Percentiles rank a stretch among this genome's conserved stretches.
Evolutionary conservation across 306 rosid genomes (phyloP).

Genomic region (Pterocarpus santalinus): DNA sequence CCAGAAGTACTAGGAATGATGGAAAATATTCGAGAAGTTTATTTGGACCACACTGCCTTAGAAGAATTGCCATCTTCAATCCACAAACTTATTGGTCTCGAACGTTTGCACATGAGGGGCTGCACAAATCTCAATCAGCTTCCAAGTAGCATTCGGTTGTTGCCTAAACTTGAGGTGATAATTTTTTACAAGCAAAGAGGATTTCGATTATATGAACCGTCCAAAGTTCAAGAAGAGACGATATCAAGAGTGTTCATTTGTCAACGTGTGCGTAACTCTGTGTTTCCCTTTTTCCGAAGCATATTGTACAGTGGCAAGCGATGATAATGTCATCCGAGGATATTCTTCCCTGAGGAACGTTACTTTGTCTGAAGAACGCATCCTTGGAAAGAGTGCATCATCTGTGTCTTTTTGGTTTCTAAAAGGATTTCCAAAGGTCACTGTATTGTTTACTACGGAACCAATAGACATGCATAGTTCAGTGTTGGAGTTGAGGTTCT

Average conservation of each 20-base stretch:
- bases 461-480: neutral
- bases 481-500: slow-evolving; percentile 3
- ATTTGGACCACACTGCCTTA: neutral
- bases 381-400: neutral
- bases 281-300: too few relatives aligned
- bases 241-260: neutral
- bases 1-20: too few relatives aligned
- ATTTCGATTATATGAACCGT: neutral
- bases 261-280: neutral
- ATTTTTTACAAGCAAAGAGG: neutral
- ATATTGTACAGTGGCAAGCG: too few relatives aligned
- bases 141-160: neutral
- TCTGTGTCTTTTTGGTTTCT: neutral
- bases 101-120: neutral
- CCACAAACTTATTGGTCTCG: neutral
- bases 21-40: too few relatives aligned
- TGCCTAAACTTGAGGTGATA: neutral
- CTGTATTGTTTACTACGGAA: neutral
- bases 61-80: slow-evolving; percentile 26
- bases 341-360: too few relatives aligned
- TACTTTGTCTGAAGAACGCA: neutral
- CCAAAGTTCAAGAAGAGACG: too few relatives aligned
- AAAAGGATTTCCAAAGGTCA: neutral
- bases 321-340: too few relatives aligned
- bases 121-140: neutral